phyloP scores from a whole-genome alignment of 306 rosid species.

The Arachis stenosperma region DNA sequence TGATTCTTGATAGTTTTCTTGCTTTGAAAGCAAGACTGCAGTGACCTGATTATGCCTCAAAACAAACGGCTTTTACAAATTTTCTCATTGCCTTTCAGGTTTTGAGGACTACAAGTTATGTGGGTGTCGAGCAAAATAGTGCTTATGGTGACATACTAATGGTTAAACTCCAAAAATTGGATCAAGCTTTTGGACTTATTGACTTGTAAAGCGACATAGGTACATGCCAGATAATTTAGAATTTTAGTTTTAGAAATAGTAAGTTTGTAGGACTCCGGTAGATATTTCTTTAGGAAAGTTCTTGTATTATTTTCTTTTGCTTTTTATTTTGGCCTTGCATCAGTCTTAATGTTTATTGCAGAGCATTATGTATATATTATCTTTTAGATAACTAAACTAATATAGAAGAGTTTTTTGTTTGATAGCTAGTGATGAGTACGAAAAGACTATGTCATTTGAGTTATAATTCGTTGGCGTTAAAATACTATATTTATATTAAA shows the following conservation, averaged over 20 bases:
- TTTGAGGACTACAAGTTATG: slow-evolving; percentile 60
- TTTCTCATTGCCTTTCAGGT: slow-evolving; percentile 58
- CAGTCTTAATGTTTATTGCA: too few species aligned
- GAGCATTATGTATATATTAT: too few species aligned
- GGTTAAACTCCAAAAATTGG: slow-evolving; percentile 54
- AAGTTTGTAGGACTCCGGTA: slow-evolving; percentile 25
- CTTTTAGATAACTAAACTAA: too few species aligned
- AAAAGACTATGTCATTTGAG: too few species aligned
- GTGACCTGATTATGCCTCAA: neutral
- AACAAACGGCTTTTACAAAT: slow-evolving; percentile 5
- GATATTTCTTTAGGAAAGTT: neutral
- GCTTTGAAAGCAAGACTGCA: neutral
- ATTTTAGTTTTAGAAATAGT: slow-evolving; percentile 12
- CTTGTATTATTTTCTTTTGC: too few species aligned
- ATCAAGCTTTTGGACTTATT: slow-evolving; percentile 45
- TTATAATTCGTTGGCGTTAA: too few species aligned
- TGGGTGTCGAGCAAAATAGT: slow-evolving; percentile 66
- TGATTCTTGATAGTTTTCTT: too few species aligned
- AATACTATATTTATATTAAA: too few species aligned
- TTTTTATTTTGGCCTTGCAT: too few species aligned
- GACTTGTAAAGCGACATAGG: slow-evolving; percentile 13
- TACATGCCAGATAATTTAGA: neutral
- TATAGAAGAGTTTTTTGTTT: too few species aligned
- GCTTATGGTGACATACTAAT: slow-evolving; percentile 65
- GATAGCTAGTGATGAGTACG: too few species aligned